These are phyloP conservation scores for Sonneratia alba DNA, from an alignment of 345 rosid species.

Conservation along the genomic window DNA sequence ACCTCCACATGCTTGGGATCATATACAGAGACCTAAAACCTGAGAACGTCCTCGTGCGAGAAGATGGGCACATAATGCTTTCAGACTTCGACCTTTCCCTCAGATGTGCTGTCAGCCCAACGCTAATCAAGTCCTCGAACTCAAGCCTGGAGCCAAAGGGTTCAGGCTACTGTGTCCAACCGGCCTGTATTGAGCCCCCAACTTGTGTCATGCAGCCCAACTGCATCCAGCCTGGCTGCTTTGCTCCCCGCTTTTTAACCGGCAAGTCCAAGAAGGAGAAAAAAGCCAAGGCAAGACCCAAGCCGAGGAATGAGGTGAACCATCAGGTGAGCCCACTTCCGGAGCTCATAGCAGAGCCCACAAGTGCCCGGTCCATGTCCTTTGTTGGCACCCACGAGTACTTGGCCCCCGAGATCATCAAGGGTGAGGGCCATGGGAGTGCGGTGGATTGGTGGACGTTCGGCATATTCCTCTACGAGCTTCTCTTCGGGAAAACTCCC, in stretches of 20 bases:
- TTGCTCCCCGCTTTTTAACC: slow-evolving; percentile 13
- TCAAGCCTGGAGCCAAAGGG: slow-evolving; percentile 6
- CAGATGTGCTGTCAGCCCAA: slow-evolving; percentile 19
- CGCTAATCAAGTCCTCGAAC: slow-evolving; percentile 16
- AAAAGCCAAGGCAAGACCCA: slow-evolving; percentile 6
- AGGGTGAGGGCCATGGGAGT: slow-evolving; percentile 42
- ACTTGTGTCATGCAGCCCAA: slow-evolving; percentile 18
- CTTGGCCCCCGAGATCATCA: slow-evolving; percentile 36
- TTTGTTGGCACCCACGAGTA: slow-evolving; percentile 42
- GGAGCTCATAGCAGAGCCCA: slow-evolving; percentile 36
- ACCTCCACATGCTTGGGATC: slow-evolving; percentile 52
- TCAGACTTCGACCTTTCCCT: slow-evolving; percentile 56
- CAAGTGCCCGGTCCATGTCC: slow-evolving; percentile 37
- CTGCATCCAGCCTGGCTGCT: slow-evolving; percentile 21
- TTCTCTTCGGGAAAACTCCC: slow-evolving; percentile 35
- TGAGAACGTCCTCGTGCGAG: slow-evolving; percentile 55
- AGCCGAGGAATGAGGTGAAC: slow-evolving; percentile 9
- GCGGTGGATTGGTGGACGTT: slow-evolving; percentile 49
- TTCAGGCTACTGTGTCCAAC: slow-evolving; percentile 20
- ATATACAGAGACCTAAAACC: slow-evolving; percentile 50
- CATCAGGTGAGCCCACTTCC: slow-evolving; percentile 28
- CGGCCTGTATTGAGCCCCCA: slow-evolving; percentile 19
- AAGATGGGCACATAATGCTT: slow-evolving; percentile 60
- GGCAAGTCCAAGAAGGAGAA: slow-evolving; percentile 14
- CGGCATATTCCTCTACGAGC: slow-evolving; percentile 35